phyloP scores from a whole-genome alignment of 2,329 filamentous ascomycete genomes.

The Claviceps spartinae region DNA sequence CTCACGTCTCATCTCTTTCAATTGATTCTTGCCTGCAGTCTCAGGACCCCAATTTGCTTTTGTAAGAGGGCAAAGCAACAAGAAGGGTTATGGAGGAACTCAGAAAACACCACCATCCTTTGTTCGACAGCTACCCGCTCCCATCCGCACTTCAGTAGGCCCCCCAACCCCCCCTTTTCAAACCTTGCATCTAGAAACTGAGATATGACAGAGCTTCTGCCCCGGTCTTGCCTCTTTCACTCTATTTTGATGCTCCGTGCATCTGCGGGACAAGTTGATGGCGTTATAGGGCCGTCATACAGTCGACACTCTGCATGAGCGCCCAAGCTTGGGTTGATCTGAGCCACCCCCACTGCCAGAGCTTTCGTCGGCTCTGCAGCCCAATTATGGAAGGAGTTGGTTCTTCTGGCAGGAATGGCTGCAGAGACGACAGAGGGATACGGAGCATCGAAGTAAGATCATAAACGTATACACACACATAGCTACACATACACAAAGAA shows the following conservation, averaged over 20 bases:
- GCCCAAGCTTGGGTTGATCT: background rate
- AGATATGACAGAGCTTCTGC: background rate
- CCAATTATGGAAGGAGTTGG: too few relatives aligned
- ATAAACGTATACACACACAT: background rate
- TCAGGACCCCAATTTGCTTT: too few relatives aligned
- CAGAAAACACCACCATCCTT: too few relatives aligned
- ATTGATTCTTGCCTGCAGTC: too few relatives aligned
- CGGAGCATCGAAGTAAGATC: background rate
- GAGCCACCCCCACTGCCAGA: background rate
- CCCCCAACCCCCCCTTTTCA: too few relatives aligned
- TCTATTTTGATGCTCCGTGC: background rate
- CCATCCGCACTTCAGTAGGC: too few relatives aligned
- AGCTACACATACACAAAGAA: background rate
- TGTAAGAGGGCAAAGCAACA: too few relatives aligned
- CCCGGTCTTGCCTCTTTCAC: background rate
- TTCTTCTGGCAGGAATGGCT: background rate
- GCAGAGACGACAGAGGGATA: background rate
- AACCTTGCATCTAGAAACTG: too few relatives aligned
- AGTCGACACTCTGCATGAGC: background rate
- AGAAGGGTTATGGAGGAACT: too few relatives aligned
- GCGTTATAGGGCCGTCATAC: background rate
- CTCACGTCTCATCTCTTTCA: too few relatives aligned
- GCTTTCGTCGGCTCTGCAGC: too few relatives aligned
- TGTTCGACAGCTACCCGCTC: too few relatives aligned
- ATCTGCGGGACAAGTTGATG: background rate